Conservation (phyloP, 2,329 filamentous ascomycete species). For the Arachnomyces sp. region DNA sequence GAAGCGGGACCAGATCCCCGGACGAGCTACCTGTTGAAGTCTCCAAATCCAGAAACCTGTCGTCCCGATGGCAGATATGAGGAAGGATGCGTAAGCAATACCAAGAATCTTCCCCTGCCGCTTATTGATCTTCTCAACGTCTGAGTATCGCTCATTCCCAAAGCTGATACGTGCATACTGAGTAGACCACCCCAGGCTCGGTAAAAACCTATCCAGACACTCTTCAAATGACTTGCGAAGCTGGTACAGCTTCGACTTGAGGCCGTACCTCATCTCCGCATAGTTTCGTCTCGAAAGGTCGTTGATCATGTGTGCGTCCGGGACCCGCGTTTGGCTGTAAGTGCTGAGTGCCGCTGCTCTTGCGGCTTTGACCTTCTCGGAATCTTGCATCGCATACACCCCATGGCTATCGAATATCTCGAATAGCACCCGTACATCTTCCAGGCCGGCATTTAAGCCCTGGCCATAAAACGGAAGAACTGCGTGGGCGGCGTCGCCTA, state of each 20-base stretch:
- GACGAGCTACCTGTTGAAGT: neutral
- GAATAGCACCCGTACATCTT: conserved; percentile 87
- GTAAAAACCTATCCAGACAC: conserved; percentile 65
- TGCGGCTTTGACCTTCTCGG: conserved; percentile 38
- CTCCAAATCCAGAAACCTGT: conserved; percentile 25
- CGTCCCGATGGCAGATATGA: conserved; percentile 23
- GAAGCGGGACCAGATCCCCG: no score
- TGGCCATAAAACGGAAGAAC: conserved; percentile 99
- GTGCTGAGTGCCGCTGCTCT: conserved; percentile 51
- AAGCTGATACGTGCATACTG: conserved; percentile 92
- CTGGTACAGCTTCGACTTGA: conserved; percentile 67
- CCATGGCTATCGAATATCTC: conserved; percentile 64
- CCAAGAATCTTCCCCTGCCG: conserved; percentile 58
- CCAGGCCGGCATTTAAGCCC: conserved; percentile 92
- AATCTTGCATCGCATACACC: conserved; percentile 27
- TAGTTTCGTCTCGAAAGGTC: conserved; percentile 88
- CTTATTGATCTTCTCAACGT: conserved; percentile 63
- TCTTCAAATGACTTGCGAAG: conserved; percentile 83
- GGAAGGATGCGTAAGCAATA: conserved; percentile 21
- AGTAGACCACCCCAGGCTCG: conserved; percentile 75
- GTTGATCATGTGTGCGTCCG: conserved; percentile 83
- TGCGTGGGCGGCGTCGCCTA: conserved; percentile 92
- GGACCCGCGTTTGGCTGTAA: conserved; percentile 65
- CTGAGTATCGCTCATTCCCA: conserved; percentile 81
- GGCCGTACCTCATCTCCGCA: conserved; percentile 82